Evolutionary conservation across 192 early-diverging fungal species (phyloP).

Genomic region (Coemansia furcata): DNA sequence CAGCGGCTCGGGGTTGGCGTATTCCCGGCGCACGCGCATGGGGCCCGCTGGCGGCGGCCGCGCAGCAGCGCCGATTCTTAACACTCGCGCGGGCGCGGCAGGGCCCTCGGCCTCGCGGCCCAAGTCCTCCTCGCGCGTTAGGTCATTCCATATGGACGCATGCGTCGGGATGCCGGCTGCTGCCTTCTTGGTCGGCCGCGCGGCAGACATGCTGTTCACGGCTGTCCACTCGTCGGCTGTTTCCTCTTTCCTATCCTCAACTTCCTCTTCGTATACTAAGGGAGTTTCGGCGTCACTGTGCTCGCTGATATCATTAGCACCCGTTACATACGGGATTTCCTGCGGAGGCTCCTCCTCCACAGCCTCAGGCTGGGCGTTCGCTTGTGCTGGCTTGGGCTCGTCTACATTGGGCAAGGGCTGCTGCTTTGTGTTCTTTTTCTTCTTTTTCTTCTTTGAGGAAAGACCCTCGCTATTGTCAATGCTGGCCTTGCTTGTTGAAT

Average conservation of each 20-base stretch:
- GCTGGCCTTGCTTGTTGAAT: neutral
- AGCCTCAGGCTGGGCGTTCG: neutral
- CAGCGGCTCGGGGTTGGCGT: conserved; percentile 29
- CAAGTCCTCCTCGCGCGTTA: conserved; percentile 22
- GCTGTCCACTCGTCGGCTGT: conserved; percentile 26
- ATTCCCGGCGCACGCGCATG: neutral
- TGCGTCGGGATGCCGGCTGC: conserved; percentile 28
- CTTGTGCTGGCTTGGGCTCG: neutral
- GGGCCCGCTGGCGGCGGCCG: conserved; percentile 16
- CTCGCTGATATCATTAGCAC: neutral
- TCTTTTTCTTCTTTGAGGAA: conserved; percentile 13
- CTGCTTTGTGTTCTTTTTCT: conserved; percentile 5
- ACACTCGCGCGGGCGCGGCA: conserved; percentile 12
- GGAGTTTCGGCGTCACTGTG: neutral
- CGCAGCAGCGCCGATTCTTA: conserved; percentile 35
- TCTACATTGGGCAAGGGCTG: neutral
- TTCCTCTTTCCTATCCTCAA: neutral
- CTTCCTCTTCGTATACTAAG: neutral
- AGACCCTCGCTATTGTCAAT: neutral
- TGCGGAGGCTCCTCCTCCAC: neutral
- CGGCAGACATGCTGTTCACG: conserved; percentile 8
- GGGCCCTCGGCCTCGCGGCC: conserved; percentile 2
- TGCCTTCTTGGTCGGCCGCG: neutral
- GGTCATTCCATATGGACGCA: conserved; percentile 21
- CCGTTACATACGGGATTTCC: neutral